Percentiles rank a stretch among this genome's conserved stretches.
These are phyloP conservation scores for Fusarium acutatum DNA, from an alignment of 2,329 filamentous ascomycete genomes.

Conservation along the genomic window DNA sequence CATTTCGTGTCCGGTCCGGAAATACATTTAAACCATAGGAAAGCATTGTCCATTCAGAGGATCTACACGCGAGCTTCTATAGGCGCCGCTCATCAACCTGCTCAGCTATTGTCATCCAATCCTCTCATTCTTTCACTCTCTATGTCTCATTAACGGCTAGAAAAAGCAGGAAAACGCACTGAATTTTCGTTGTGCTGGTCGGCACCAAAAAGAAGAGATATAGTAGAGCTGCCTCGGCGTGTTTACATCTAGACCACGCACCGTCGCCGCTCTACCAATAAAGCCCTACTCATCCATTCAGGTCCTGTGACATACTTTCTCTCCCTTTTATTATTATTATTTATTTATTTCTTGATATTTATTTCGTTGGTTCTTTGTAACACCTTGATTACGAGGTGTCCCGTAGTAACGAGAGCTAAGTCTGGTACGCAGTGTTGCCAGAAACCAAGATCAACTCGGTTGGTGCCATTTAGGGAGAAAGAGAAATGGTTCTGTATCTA, in stretches of 20 bases:
- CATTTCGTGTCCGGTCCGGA: accelerated
- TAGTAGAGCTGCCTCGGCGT: background rate
- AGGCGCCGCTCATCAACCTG: background rate
- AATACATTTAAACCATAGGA: background rate
- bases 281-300: no score
- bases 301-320: no score
- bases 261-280: no score
- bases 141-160: background rate
- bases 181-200: background rate
- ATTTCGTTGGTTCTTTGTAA: no score
- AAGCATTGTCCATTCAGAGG: background rate
- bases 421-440: background rate
- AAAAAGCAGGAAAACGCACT: background rate
- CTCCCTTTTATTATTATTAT: no score
- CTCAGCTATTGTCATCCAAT: background rate
- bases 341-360: no score
- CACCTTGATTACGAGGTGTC: no score
- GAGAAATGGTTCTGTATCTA: background rate
- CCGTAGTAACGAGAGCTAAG: background rate
- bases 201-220: background rate
- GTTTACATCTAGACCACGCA: background rate
- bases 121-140: no score
- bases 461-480: background rate
- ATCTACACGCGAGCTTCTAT: background rate
- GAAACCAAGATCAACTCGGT: background rate